Evolutionary conservation across 805 yeast species (phyloP), one percentile per base, ranked within the genome.

Genomic region (Saturnispora diversa): DNA sequence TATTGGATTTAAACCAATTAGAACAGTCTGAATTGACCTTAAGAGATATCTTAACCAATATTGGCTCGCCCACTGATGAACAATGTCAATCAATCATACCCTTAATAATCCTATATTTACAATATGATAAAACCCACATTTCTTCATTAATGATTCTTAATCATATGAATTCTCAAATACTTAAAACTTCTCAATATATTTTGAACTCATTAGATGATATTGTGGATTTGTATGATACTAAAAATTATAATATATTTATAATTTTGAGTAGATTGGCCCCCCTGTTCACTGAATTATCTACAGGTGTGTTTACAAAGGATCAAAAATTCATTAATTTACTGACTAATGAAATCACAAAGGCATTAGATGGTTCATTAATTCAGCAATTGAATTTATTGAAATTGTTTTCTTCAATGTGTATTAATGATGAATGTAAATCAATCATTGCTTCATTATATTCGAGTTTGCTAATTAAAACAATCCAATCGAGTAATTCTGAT

Each of bases 361-460:
- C 9, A 3, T 7, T 32, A 15, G 27, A 39, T 36, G 19, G 42
- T 30, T 13, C 42, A 11, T 27, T 27, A 16, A 29, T 29, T 6
- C 31, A 47, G 11, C 35, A 47, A 8, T 32, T 42, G 16, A 43
- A 17, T 6, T 48, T 70, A 1, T 43, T 73, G 6, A 31, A 37
- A 3, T 44, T 72, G 12, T 54, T 73, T 22, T 66, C 74, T 0
- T 58, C 59, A 13, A 68, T 77, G 1, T 74, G 81, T 47, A 63
- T 75, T 19, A 70, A 69, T 40, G 78, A 75, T 29, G 52, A 58
- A 1, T 64, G 76, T 24, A 65, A 83, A 42, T 57, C 54, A n/a
- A 59, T 61, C 30, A 70, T 75, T 31, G 60, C 73, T 1, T 62
- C 65, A 16, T 62, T 65, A 34, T 78, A 71, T 53, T 44, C 66